phyloP scores from a whole-genome alignment of 2,329 filamentous ascomycete genomes.

The Aspergillus viridinutans region DNA sequence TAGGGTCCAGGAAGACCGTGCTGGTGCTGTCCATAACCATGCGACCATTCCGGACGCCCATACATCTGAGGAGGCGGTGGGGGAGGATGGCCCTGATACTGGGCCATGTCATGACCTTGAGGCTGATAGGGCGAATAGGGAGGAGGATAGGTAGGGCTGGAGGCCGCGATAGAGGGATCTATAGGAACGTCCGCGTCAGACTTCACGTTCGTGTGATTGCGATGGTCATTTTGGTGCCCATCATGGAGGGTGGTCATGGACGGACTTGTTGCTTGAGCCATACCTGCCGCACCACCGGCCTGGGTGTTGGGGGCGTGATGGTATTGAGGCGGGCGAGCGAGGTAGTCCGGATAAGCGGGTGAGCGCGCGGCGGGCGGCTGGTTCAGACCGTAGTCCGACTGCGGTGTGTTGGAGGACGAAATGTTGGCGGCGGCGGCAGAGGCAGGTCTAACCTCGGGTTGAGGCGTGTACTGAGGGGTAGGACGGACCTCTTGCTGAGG shows the following conservation, averaged over 20 bases:
- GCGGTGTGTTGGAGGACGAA: conserved; percentile 74
- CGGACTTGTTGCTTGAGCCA: conserved; percentile 99
- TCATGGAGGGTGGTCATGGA: conserved; percentile 76
- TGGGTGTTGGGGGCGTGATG: conserved; percentile 67
- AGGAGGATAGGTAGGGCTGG: conserved; percentile 86
- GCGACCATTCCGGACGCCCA: conserved; percentile 44
- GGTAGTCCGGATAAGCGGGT: conserved; percentile 80
- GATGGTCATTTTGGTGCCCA: conserved; percentile 69
- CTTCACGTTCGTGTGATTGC: conserved; percentile 64
- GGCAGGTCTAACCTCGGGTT: conserved; percentile 68
- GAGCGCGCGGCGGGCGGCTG: conserved; percentile 71
- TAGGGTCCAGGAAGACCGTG: conserved; percentile 48
- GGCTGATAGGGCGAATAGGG: conserved; percentile 83
- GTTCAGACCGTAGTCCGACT: conserved; percentile 81
- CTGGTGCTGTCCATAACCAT: conserved; percentile 43
- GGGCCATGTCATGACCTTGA: conserved; percentile 79
- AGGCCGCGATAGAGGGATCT: conserved; percentile 96
- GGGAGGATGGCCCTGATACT: conserved; percentile 52
- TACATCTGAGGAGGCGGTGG: conserved; percentile 46
- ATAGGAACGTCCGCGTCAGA: conserved; percentile 97
- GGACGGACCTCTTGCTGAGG: conserved; percentile 37
- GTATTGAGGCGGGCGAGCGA: conserved; percentile 71
- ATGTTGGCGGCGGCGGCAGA: conserved; percentile 51
- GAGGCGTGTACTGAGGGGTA: conserved; percentile 68
- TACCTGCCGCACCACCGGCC: conserved; percentile 75